Percentiles rank a stretch among this genome's conserved stretches.
Evolutionary conservation across 2,329 filamentous ascomycete genomes (phyloP).

Genomic region (Aspergillus melleus): DNA sequence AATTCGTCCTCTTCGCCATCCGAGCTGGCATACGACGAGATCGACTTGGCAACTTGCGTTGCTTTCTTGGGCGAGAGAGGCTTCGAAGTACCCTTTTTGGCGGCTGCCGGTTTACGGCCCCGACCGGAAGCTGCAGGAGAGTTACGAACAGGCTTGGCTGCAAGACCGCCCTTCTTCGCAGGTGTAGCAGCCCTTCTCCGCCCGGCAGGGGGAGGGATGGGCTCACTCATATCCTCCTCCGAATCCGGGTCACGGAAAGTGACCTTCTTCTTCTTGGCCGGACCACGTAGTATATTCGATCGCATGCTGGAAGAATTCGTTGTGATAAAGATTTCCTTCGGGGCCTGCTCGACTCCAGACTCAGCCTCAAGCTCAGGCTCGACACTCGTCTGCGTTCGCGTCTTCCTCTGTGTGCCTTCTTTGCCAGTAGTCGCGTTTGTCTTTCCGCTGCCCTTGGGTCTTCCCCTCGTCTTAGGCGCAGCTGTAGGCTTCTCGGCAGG

Average conservation of each 20-base stretch:
- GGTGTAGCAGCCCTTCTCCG: conserved; percentile 24
- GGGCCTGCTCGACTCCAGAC: conserved; percentile 7
- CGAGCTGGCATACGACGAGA: conserved; percentile 37
- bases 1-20: conserved; percentile 48
- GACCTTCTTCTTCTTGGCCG: conserved; percentile 46
- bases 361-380: conserved; percentile 7
- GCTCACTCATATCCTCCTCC: conserved; percentile 40
- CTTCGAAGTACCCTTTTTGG: conserved; percentile 31
- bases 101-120: conserved; percentile 34
- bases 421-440: conserved; percentile 12
- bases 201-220: conserved; percentile 22
- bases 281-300: conserved; percentile 32
- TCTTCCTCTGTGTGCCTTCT: conserved; percentile 16
- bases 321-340: conserved; percentile 28
- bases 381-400: conserved; percentile 3
- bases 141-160: conserved; percentile 49
- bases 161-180: conserved; percentile 38
- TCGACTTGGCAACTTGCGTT: conserved; percentile 46
- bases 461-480: conserved; percentile 28
- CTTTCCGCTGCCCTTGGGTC: conserved; percentile 29
- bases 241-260: conserved; percentile 48
- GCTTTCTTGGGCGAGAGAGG: conserved; percentile 52
- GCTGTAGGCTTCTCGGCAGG: conserved; percentile 13
- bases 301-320: conserved; percentile 30
- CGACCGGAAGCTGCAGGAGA: conserved; percentile 28